Conservation (phyloP, 108 stramenopile genomes). For the Skeletonema grethae region DNA sequence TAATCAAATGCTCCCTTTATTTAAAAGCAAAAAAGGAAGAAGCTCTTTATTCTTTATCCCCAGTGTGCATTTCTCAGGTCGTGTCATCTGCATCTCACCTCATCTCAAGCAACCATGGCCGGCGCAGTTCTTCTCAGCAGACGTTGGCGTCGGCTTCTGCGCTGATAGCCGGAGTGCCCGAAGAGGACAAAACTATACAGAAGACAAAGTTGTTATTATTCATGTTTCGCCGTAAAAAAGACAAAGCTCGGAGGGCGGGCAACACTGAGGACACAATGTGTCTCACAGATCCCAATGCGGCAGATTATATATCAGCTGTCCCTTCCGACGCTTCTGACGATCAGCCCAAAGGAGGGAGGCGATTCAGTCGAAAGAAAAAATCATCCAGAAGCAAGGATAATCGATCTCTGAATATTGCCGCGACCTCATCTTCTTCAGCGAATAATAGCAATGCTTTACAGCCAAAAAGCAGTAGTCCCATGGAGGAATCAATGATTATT, state of each 20-base stretch:
- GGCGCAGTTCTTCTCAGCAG: too few relatives aligned
- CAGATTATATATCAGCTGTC: background rate
- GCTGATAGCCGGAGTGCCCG: too few relatives aligned
- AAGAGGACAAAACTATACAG: too few relatives aligned
- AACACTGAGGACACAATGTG: background rate
- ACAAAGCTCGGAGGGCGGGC: slow-evolving; percentile 1
- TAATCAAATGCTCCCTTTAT: too few relatives aligned
- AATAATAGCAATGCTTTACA: background rate
- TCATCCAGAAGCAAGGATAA: background rate
- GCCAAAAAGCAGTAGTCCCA: background rate
- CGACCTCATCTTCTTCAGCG: background rate
- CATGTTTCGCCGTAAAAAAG: background rate
- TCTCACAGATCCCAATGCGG: background rate
- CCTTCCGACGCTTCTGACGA: background rate
- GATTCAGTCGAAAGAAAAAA: slow-evolving; percentile 5
- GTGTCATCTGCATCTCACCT: too few relatives aligned
- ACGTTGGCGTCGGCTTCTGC: too few relatives aligned
- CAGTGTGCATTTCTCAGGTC: too few relatives aligned
- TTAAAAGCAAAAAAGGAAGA: too few relatives aligned
- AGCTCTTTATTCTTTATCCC: too few relatives aligned
- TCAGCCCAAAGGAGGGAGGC: background rate
- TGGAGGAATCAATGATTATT: background rate
- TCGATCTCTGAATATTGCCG: background rate
- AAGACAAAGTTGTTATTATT: background rate
- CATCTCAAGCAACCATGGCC: too few relatives aligned